Evolutionary conservation across 305 asterid species (phyloP).

Genomic region (Fraxinus xanthoxyloides): DNA sequence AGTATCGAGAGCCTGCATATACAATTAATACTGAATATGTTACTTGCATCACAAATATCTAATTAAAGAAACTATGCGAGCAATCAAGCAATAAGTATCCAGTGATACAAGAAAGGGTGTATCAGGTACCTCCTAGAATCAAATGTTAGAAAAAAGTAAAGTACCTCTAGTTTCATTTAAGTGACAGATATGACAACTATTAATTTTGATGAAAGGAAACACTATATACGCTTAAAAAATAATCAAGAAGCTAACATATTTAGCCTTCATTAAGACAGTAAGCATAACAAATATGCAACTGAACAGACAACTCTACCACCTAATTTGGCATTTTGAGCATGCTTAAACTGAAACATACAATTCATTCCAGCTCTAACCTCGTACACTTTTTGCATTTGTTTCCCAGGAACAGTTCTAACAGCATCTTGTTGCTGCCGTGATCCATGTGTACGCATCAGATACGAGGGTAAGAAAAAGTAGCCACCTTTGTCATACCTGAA

Average conservation of each 20-base stretch:
- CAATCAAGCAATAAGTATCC: conserved; percentile 16
- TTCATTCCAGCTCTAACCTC: conserved; percentile 54
- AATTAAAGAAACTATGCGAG: background rate
- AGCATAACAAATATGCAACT: background rate
- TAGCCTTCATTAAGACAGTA: conserved; percentile 1
- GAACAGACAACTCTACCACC: conserved; percentile 4
- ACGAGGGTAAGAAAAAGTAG: conserved; percentile 86
- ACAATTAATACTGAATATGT: conserved; percentile 8
- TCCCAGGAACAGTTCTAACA: conserved; percentile 54
- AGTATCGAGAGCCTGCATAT: conserved; percentile 83
- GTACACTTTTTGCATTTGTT: conserved; percentile 78
- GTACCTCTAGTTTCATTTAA: background rate
- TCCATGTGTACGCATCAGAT: conserved; percentile 92
- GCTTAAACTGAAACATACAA: conserved; percentile 10
- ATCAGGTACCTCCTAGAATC: conserved; percentile 12
- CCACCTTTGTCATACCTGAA: conserved; percentile 93
- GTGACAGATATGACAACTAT: conserved; percentile 10
- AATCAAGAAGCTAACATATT: conserved; percentile 9
- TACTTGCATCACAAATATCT: conserved; percentile 13
- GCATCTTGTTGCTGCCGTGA: conserved; percentile 75
- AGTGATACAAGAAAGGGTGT: conserved; percentile 14
- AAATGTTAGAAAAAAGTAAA: conserved; percentile 2
- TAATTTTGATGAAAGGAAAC: background rate
- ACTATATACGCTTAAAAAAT: conserved; percentile 5
- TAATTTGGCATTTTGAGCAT: background rate